Base-by-base conservation (phyloP, 352 stramenopile species). In the Phytophthora citricola region DNA sequence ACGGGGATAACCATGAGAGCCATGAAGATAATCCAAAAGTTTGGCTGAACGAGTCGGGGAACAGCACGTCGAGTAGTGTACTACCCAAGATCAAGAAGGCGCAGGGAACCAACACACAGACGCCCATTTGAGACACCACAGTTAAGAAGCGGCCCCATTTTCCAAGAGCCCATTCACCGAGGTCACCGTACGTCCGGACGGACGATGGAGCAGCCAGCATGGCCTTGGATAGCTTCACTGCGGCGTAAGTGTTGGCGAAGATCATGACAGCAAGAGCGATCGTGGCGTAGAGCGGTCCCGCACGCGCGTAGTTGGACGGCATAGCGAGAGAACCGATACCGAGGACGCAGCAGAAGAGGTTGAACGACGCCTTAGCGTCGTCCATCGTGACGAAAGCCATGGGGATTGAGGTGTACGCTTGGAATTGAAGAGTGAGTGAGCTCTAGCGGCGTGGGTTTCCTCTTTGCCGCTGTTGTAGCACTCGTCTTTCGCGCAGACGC, bases 11-110 rank as follows among this genome's bases (percentile, higher is more conserved):
- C 60, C 52, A 68, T 41, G 2, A 68, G 9, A 0, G 60, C 60
- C 44, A 68, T 63, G 34, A 68, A 68, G 60, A 63, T 48, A 24
- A 68, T 63, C 60, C 60, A 68, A 29, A 68, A 1, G 60, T 68
- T 17, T 68, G 10, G 24, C 60, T 68, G 44, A 63, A 68, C 12
- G 36, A 40, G 43, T 63, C 60, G 0, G 52, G 60, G 52, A 68
- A 63, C 26, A 68, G 27, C 15, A 68, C 60, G 22, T 68, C 60
- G n/a, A 68, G 43, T 9, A 68, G 26, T 1, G 51, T 68, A 29
- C 51, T 68, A 34, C 60, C 60, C 11, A 68, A 15, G 9, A 68
- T 39, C 29, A 68, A 34, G 27, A 68, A 68, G 8, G 60, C 60
- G 11, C 32, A 44, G 6, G 60, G 26, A 5, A 68, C 60, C 8